Base-by-base conservation (phyloP, 768 basidiomycete genomes). In the Termitomyces sp. region DNA sequence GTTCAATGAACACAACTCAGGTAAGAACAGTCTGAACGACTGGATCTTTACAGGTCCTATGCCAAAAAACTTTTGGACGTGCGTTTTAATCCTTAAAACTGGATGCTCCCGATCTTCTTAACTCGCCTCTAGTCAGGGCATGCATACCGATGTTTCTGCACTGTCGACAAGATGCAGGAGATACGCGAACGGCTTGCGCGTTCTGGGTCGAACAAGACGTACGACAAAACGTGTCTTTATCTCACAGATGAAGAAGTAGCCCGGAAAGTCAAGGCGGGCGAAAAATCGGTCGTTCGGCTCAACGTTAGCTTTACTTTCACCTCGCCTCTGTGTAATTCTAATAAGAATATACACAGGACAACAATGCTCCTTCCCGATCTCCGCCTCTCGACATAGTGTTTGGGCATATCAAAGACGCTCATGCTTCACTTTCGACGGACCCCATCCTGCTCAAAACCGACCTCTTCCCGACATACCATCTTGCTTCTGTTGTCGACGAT, bases 71-170 rank as follows among this genome's bases (percentile, higher is more conserved):
- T 99, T 3, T 76, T 97, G 42, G 84, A 90, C 54, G 96, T 95
- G 61, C 55, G 74, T 72, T 20, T 51, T 16, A 36, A 22, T 42
- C 30, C 18, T 51, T 20, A 46, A 56, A 40, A 6, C 16, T 14
- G 28, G 18, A 33, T 33, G 16, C 32, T 43, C 12, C 33, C 6
- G 28, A 48, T 47, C 30, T 32, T 12, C 30, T 36, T 9, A 50
- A 46, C 53, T 55, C 36, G 24, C 50, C 36, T 57, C 46, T 61
- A 98, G 94, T 80, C 83, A 44, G 92, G 89, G 4, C 84, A 90
- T 58, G 96, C 95, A 7, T 99, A 99, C 69, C 87, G 92, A 20
- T 98, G 97, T 71, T 98, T 98, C 76, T 98, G 96, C 71, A 82
- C 88, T 2, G 76, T 84, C 0, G 86, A 90, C 60, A 81, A 82